Evolutionary conservation across 768 basidiomycete species (phyloP).

Genomic region (Kwoniella dejecticola): DNA sequence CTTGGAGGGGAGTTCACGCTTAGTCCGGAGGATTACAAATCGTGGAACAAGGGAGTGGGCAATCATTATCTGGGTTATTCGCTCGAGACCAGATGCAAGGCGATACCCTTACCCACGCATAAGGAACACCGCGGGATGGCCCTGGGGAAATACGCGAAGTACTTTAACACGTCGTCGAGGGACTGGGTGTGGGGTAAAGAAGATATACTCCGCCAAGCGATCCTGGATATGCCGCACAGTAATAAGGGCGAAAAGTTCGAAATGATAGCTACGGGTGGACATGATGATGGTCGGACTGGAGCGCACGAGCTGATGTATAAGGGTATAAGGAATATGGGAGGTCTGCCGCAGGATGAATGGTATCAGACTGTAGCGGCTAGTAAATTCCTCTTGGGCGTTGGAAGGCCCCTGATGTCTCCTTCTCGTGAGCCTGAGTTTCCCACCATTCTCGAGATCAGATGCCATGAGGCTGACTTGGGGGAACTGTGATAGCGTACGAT

Average conservation of each 20-base stretch:
- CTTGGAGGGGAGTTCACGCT: conserved; percentile 32
- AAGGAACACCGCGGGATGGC: conserved; percentile 24
- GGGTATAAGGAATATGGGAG: conserved; percentile 13
- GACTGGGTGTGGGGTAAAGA: conserved; percentile 15
- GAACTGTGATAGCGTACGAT: conserved; percentile 27
- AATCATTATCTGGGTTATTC: conserved; percentile 35
- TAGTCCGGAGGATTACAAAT: conserved; percentile 31
- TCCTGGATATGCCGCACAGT: conserved; percentile 4
- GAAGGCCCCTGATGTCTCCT: conserved; percentile 25
- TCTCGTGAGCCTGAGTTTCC: conserved; percentile 19
- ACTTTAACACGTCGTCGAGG: conserved; percentile 4
- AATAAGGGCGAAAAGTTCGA: conserved; percentile 17
- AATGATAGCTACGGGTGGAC: conserved; percentile 25
- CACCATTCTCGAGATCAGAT: not conserved
- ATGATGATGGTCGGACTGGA: conserved; percentile 3
- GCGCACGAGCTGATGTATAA: conserved; percentile 14
- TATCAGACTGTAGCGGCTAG: conserved; percentile 12
- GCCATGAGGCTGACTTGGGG: not conserved
- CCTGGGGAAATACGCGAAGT: conserved; percentile 22
- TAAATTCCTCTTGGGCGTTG: conserved; percentile 32
- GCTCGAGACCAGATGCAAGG: conserved; percentile 26
- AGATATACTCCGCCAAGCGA: conserved; percentile 12
- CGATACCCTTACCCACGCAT: not conserved
- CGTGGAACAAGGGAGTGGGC: conserved; percentile 14
- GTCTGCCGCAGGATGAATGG: conserved; percentile 13